Base-by-base conservation (phyloP, 768 basidiomycete species). In the Mycena haematopus region DNA sequence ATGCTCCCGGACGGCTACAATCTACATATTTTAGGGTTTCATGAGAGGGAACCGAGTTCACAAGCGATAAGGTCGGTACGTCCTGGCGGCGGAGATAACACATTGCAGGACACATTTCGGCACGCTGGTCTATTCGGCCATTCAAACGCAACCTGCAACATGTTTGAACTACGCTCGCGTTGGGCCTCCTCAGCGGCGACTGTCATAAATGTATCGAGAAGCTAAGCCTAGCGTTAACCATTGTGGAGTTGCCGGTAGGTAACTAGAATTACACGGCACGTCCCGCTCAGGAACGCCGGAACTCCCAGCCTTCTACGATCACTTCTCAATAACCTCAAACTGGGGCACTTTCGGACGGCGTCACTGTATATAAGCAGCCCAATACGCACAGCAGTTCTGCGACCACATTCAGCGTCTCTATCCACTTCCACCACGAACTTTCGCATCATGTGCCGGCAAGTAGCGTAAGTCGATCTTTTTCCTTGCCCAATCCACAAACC, bases 361-460 rank as follows among this genome's bases (percentile, higher is more conserved):
- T 21, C 24, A 9, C 35, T 24, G 49, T 56, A 62, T 62, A 62
- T 62, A 62, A 62, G 17, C 58, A 8, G 22, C 50, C 31, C 2
- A 17, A 15, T 14, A 44, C 15, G n/a, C 49, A 31, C 46, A 45
- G 31, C 53, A 42, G 10, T 52, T 47, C 11, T 19, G 4, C 10
- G 36, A 21, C 49, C 35, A 27, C 52, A 47, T 9, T 29, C 2
- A 45, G 42, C 42, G 7, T 13, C 42, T 21, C 21, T 45, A 6
- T 45, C 25, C 15, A 13, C 47, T 9, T 29, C 17, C 17, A 7
- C 29, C 49, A 29, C 29, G 0, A 33, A 50, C 19, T 4, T n/a
- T n/a, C 29, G 17, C 10, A 10, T 3, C 29, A 83, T 83, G 82
- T 83, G 82, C 68, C 77, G 68, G 69, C 78, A 80, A 73, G 73